Percentiles rank a stretch among this genome's conserved stretches.
These are phyloP conservation scores for Diplodia mutila DNA, from an alignment of 2,329 filamentous ascomycete species.

Conservation along the genomic window DNA sequence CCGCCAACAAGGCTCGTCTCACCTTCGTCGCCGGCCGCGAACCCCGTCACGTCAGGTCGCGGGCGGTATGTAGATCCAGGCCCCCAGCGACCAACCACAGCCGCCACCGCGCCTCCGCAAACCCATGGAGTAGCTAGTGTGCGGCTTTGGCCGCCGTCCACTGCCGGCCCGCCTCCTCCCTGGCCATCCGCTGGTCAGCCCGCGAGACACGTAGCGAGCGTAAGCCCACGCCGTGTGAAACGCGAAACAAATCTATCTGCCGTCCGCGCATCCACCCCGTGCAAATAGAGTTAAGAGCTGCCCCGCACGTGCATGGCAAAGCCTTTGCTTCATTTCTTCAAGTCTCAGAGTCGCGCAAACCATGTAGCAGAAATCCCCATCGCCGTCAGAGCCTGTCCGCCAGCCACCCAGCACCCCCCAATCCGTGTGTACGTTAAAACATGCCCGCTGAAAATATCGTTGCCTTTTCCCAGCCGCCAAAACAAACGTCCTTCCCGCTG, in stretches of 20 bases:
- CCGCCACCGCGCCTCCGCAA: constrained; percentile 6
- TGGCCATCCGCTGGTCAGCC: constrained; percentile 14
- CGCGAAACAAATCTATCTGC: constrained; percentile 20
- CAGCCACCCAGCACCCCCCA: not conserved
- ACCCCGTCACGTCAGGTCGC: not conserved
- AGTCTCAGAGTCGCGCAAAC: constrained; percentile 3
- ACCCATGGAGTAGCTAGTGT: not conserved
- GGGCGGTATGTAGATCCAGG: too few relatives aligned
- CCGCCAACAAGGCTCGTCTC: constrained; percentile 16
- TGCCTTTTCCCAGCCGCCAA: constrained; percentile 6
- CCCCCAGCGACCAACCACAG: not conserved
- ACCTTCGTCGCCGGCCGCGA: not conserved
- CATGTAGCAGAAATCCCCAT: not conserved
- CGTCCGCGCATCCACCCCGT: not conserved
- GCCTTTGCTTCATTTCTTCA: constrained; percentile 15
- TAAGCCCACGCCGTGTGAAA: constrained; percentile 13
- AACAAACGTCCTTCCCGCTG: constrained; percentile 3
- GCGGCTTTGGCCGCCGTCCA: constrained; percentile 11
- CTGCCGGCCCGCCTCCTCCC: constrained; percentile 7
- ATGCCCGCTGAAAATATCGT: not conserved
- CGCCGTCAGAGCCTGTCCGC: not conserved
- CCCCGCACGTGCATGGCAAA: constrained; percentile 8
- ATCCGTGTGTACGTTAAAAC: constrained; percentile 14
- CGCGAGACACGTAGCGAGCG: constrained; percentile 19
- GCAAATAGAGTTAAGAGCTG: constrained; percentile 10